Evolutionary conservation across 176 grass and related monocot genomes (phyloP).

Genomic region (Olyra latifolia): DNA sequence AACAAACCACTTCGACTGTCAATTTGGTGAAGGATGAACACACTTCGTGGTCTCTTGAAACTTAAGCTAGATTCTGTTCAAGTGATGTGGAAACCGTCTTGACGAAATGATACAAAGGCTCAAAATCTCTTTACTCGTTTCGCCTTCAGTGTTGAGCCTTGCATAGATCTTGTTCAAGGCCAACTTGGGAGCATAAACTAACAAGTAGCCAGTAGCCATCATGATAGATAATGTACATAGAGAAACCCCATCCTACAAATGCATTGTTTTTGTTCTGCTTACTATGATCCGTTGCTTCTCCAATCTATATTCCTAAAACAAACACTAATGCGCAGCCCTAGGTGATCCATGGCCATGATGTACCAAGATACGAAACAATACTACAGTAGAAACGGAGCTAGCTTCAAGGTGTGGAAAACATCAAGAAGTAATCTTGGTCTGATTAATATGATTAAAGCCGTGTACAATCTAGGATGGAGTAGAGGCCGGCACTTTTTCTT

Average conservation of each 20-base stretch:
- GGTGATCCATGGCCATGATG: slow-evolving; percentile 6
- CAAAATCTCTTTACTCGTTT: background rate
- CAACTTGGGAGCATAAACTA: background rate
- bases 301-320: slow-evolving; percentile 8
- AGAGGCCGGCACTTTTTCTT: too few species aligned
- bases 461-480: too few species aligned
- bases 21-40: background rate
- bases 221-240: background rate
- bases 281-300: background rate
- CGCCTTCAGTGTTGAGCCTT: background rate
- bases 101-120: background rate
- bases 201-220: background rate
- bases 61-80: background rate
- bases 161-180: background rate
- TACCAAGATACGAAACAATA: background rate
- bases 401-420: background rate
- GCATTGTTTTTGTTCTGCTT: background rate
- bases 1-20: background rate
- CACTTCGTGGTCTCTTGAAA: background rate
- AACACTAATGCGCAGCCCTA: background rate
- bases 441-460: too few species aligned
- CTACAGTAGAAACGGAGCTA: background rate
- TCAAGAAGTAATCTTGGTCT: background rate
- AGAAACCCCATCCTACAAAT: background rate
- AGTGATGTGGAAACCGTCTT: background rate